phyloP scores from a whole-genome alignment of 108 stramenopile species.

The Cyclostephanos tholiformis region DNA sequence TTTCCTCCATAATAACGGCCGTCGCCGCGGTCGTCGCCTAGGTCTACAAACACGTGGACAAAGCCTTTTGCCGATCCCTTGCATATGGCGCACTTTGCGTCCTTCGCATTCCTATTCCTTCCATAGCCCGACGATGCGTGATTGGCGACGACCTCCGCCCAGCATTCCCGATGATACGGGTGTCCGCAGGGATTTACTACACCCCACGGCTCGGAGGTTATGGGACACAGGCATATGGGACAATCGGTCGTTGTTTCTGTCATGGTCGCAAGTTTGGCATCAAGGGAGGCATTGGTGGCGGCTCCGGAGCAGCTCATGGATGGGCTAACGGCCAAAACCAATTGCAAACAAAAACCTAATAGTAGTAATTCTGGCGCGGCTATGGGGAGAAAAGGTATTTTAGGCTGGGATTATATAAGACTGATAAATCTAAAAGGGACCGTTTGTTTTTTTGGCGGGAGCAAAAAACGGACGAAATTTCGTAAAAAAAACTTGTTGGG shows the following conservation, averaged over 20 bases:
- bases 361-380: too few relatives aligned
- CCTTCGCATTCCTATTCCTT: background rate
- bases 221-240: conserved; percentile 34
- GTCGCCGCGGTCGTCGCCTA: background rate
- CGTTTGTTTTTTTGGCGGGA: too few relatives aligned
- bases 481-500: too few relatives aligned
- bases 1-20: background rate
- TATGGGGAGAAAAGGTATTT: too few relatives aligned
- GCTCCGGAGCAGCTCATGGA: conserved; percentile 3
- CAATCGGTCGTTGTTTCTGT: conserved; percentile 16
- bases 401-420: too few relatives aligned
- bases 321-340: too few relatives aligned
- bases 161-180: conserved; percentile 26
- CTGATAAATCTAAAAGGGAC: too few relatives aligned
- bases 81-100: conserved; percentile 31
- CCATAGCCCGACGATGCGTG: background rate
- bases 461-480: too few relatives aligned
- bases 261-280: background rate
- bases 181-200: conserved; percentile 20
- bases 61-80: conserved; percentile 18
- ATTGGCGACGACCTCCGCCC: conserved; percentile 23
- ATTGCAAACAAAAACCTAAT: too few relatives aligned
- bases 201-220: conserved; percentile 23
- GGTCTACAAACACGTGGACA: conserved; percentile 38
- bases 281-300: background rate